A percentile compares a stretch with the other conserved stretches of the same genome.
phyloP scores from a whole-genome alignment of 179 eudicot genomes.

The Drosera spatulata region DNA sequence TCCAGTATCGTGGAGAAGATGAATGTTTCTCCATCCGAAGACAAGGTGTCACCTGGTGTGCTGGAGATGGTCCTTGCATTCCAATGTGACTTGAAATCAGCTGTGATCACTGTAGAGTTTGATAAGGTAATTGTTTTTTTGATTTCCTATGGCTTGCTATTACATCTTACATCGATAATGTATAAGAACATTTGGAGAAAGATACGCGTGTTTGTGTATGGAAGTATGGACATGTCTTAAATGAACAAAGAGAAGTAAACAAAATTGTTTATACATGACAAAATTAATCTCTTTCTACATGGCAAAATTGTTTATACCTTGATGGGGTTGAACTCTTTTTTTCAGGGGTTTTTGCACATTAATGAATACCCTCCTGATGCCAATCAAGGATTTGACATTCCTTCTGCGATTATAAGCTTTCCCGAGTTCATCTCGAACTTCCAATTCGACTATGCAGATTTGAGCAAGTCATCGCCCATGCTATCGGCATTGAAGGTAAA shows the following conservation, averaged over 20 bases:
- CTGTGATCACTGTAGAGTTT: constrained; percentile 76
- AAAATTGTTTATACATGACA: too few relatives aligned
- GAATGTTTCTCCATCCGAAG: constrained; percentile 91
- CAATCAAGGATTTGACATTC: constrained; percentile 98
- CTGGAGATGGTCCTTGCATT: constrained; percentile 68
- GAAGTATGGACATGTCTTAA: too few relatives aligned
- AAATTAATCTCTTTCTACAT: too few relatives aligned
- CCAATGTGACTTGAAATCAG: constrained; percentile 64
- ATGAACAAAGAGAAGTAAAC: too few relatives aligned
- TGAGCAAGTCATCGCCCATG: constrained; percentile 30
- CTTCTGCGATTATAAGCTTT: constrained; percentile 84
- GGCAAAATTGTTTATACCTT: too few relatives aligned
- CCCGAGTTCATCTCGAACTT: constrained; percentile 57
- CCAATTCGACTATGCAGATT: constrained; percentile 30
- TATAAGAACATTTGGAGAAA: too few relatives aligned
- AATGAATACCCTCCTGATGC: constrained; percentile 99
- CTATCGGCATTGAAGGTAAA: constrained; percentile 61
- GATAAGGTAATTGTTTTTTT: constrained; percentile 55
- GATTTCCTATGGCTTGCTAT: too few relatives aligned
- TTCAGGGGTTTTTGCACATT: constrained; percentile 95
- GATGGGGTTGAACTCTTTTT: background rate
- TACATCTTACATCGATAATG: too few relatives aligned
- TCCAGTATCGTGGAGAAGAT: constrained; percentile 38
- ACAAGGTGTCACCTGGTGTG: constrained; percentile 85
- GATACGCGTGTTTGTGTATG: too few relatives aligned